Evolutionary conservation across 2,329 filamentous ascomycete genomes (phyloP).

Genomic region (Exophiala mesophila): DNA sequence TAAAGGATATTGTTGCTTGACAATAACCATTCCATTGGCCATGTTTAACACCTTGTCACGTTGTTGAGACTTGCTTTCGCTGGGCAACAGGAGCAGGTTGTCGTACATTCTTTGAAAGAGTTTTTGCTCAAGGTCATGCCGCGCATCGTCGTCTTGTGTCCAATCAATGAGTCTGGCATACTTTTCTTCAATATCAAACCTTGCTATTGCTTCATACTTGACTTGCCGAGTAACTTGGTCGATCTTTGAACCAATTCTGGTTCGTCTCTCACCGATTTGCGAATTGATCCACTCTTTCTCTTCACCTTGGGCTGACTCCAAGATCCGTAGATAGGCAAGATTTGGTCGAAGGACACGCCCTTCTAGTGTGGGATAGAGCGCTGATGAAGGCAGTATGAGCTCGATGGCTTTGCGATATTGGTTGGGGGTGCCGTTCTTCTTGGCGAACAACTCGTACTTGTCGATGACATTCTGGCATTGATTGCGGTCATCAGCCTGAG

Average conservation of each 20-base stretch:
- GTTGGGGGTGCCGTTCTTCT: conserved; percentile 63
- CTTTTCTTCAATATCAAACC: conserved; percentile 71
- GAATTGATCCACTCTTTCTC: conserved; percentile 87
- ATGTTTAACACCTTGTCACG: conserved; percentile 68
- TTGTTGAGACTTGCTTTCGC: conserved; percentile 65
- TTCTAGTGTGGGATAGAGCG: conserved; percentile 76
- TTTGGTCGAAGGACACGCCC: conserved; percentile 75
- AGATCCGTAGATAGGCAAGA: conserved; percentile 74
- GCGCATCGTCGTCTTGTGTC: conserved; percentile 77
- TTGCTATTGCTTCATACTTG: conserved; percentile 73
- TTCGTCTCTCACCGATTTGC: conserved; percentile 82
- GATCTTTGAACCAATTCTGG: conserved; percentile 76
- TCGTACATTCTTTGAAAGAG: conserved; percentile 77
- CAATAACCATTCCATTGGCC: conserved; percentile 90
- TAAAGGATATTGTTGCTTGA: conserved; percentile 81
- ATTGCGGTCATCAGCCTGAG: conserved; percentile 56
- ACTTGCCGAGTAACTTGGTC: conserved; percentile 81
- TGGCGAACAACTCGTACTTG: conserved; percentile 71
- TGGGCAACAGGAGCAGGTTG: conserved; percentile 62
- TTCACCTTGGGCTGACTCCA: conserved; percentile 75
- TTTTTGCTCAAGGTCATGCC: conserved; percentile 85
- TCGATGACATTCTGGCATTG: conserved; percentile 63
- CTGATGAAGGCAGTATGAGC: conserved; percentile 71
- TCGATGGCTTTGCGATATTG: conserved; percentile 74
- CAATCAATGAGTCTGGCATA: conserved; percentile 86